Evolutionary conservation across 768 basidiomycete species (phyloP).

Genomic region (Boletus vinaceobasis): DNA sequence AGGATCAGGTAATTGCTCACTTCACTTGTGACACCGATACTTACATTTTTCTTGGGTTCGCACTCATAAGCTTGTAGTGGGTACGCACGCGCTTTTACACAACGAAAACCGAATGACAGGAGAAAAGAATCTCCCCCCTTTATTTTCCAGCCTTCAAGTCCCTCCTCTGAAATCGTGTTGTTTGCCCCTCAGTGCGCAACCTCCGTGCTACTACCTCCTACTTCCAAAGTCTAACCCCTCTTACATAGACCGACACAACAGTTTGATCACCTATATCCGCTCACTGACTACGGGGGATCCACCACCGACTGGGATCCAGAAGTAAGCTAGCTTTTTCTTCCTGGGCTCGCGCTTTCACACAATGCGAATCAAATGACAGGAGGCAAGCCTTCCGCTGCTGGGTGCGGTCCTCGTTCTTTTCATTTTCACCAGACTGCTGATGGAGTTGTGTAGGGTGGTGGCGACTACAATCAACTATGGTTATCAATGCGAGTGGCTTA

Average conservation of each 20-base stretch:
- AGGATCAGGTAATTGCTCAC: neutral
- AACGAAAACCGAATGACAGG: neutral
- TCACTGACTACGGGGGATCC: no score
- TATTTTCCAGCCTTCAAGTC: no score
- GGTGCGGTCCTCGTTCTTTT: neutral
- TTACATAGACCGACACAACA: neutral
- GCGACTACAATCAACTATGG: no score
- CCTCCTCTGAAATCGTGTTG: no score
- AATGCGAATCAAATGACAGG: neutral
- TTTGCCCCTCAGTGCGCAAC: neutral
- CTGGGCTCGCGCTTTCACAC: neutral
- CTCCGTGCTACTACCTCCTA: neutral
- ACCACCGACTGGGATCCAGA: neutral
- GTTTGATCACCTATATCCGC: no score
- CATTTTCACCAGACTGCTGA: neutral
- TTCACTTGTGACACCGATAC: neutral
- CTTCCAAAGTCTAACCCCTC: neutral
- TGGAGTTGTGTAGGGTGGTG: neutral
- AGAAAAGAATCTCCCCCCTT: no score
- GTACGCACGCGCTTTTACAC: neutral
- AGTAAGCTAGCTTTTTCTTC: neutral
- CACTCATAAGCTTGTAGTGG: neutral
- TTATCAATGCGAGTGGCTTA: conserved; percentile 6
- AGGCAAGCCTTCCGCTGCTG: neutral
- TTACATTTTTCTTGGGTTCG: neutral